Conservation (phyloP, 2,329 filamentous ascomycete species). For the Cercospora zeae-maydis region DNA sequence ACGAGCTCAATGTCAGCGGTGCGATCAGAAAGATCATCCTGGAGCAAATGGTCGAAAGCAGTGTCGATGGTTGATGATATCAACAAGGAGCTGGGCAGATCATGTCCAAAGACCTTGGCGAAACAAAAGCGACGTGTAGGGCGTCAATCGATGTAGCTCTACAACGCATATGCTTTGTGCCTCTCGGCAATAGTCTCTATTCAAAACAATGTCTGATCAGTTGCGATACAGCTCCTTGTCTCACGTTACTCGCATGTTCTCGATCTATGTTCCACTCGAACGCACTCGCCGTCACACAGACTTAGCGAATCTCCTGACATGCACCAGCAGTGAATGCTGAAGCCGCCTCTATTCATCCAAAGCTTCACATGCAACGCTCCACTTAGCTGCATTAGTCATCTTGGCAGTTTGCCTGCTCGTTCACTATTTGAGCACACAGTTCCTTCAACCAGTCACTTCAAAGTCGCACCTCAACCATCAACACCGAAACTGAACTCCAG, state of each 20-base stretch:
- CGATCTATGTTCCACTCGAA: neutral
- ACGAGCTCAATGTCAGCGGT: neutral
- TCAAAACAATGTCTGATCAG: neutral
- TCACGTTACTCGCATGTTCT: neutral
- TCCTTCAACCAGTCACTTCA: neutral
- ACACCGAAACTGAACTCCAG: too few species aligned
- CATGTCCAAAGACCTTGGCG: neutral
- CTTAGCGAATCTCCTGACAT: neutral
- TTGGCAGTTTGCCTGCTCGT: too few species aligned
- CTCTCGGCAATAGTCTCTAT: neutral
- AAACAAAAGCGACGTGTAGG: neutral
- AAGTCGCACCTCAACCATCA: neutral
- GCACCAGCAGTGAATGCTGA: neutral
- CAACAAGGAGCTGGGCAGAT: neutral
- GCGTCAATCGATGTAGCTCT: neutral
- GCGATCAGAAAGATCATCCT: neutral
- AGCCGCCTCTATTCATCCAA: neutral
- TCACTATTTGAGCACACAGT: neutral
- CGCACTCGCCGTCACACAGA: too few species aligned
- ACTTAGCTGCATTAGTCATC: too few species aligned
- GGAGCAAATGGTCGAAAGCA: neutral
- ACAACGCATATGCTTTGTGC: neutral
- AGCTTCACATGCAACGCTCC: neutral
- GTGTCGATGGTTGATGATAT: neutral
- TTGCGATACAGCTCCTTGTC: too few species aligned